Conservation (phyloP, 768 basidiomycete genomes). For the Auricularia sp. region DNA sequence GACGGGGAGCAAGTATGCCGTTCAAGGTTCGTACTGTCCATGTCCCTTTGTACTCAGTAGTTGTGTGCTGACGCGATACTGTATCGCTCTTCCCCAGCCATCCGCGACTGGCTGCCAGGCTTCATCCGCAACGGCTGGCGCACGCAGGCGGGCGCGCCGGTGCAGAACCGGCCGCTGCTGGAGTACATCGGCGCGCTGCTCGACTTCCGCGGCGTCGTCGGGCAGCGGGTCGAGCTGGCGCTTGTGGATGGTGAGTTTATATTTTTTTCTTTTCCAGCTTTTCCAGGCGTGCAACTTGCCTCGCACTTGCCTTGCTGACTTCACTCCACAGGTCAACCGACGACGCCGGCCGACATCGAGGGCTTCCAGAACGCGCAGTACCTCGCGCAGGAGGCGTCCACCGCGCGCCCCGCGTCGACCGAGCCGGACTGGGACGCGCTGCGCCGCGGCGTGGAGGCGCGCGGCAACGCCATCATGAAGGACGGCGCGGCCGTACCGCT, state of each 20-base stretch:
- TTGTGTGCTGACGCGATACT: background rate
- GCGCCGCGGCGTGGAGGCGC: background rate
- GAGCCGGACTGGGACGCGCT: background rate
- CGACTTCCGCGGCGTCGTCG: slow-evolving; percentile 33
- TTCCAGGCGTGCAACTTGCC: no score
- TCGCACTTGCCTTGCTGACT: no score
- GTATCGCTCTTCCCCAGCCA: slow-evolving; percentile 33
- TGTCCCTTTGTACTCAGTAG: background rate
- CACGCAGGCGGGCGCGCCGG: slow-evolving; percentile 38
- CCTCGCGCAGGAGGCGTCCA: background rate
- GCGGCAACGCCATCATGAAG: background rate
- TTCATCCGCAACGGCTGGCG: slow-evolving; percentile 53
- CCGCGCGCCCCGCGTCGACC: background rate
- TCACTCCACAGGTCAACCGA: background rate
- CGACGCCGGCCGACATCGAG: background rate
- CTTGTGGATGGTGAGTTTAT: background rate
- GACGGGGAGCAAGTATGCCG: background rate
- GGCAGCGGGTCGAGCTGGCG: background rate
- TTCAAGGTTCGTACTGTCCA: background rate
- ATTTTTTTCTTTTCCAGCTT: no score
- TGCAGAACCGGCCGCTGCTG: slow-evolving; percentile 68
- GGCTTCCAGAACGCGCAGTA: background rate
- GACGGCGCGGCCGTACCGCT: background rate
- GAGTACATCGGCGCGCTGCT: slow-evolving; percentile 58
- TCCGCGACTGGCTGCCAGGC: slow-evolving; percentile 54